A percentile compares a stretch with the other conserved stretches of the same genome.
These are phyloP conservation scores for Gossypium rotundifolium DNA, from an alignment of 345 rosid species.

Conservation along the genomic window DNA sequence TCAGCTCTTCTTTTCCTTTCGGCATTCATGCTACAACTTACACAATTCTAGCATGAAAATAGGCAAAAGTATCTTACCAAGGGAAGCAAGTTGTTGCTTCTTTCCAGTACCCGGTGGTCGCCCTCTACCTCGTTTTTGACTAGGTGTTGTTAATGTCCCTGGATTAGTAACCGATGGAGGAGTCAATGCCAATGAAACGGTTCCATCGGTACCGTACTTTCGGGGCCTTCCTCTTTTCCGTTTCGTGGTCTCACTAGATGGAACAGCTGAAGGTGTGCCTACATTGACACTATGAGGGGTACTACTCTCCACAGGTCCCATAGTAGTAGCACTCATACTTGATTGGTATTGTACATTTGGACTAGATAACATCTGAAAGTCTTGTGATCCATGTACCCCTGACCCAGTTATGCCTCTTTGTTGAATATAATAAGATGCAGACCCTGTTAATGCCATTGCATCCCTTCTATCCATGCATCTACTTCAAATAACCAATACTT, in stretches of 20 bases:
- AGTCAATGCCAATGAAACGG: constrained; percentile 71
- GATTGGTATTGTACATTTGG: constrained; percentile 51
- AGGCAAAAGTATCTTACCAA: constrained; percentile 35
- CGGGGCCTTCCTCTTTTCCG: constrained; percentile 91
- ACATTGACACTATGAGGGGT: constrained; percentile 52
- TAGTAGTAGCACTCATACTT: constrained; percentile 38
- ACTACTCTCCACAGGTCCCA: constrained; percentile 44
- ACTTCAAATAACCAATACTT: constrained; percentile 30
- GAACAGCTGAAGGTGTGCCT: constrained; percentile 35
- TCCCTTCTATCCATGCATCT: constrained; percentile 97
- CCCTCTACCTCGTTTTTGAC: constrained; percentile 84
- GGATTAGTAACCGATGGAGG: constrained; percentile 54
- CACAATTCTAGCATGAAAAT: not conserved
- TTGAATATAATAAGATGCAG: constrained; percentile 73
- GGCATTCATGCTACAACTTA: too few species aligned
- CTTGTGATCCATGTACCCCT: constrained; percentile 54
- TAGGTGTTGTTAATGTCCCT: constrained; percentile 43
- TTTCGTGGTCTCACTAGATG: constrained; percentile 46
- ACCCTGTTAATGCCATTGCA: constrained; percentile 63
- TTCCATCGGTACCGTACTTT: constrained; percentile 72
- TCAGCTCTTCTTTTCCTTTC: too few species aligned
- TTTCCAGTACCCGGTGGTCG: constrained; percentile 85
- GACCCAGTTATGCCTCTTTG: constrained; percentile 67
- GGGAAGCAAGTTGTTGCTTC: constrained; percentile 66
- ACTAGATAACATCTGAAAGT: constrained; percentile 42